Base-by-base conservation (phyloP, 768 basidiomycete genomes). In the Serendipita sp. region DNA sequence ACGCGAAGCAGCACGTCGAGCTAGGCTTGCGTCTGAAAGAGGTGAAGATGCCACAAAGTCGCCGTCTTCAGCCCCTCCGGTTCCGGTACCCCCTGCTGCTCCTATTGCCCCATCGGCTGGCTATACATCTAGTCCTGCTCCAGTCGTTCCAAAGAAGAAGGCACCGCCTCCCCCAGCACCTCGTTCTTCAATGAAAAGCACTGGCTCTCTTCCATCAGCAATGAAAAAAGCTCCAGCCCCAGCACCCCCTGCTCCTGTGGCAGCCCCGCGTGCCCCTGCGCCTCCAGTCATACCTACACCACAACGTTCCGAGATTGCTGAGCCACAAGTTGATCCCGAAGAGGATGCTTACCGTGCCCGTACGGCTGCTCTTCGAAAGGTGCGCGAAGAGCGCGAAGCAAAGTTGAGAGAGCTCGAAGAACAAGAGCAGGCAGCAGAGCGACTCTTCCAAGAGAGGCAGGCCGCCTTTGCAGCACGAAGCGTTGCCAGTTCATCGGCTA, bases 301-400 rank as follows among this genome's bases (percentile, higher is more conserved):
- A 33, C 67, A 69, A 0, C 40, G 13, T 13, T 5, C 40, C 5
- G 40, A 13, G 6, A 73, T 76, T 5, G 70, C 71, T 3, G 76
- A 65, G 23, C 80, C 79, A 2, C 75, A 79, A 64, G 78, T 85
- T 48, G 91, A 95, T 67, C 83, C 83, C 0, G 91, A 92, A 71
- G 94, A 96, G 66, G 82, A 80, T 48, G 78, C 75, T 15, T 71
- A 96, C 8, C 80, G 79, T 63, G 81, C 78, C 11, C 81, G 86
- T 11, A 87, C 92, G 71, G 87, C 81, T 65, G 81, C 80, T 2
- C 69, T 92, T n/a, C 78, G 78, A 60, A 87, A 85, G 71, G 84
- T 84, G 66, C 81, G 82, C 2, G 86, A 86, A 68, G 90, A 80
- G n/a, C 81, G 88, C 1, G 79, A 78, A 16, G 86, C 80, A 52